Conservation (phyloP, 805 yeast species). For the Lachancea waltii region DNA sequence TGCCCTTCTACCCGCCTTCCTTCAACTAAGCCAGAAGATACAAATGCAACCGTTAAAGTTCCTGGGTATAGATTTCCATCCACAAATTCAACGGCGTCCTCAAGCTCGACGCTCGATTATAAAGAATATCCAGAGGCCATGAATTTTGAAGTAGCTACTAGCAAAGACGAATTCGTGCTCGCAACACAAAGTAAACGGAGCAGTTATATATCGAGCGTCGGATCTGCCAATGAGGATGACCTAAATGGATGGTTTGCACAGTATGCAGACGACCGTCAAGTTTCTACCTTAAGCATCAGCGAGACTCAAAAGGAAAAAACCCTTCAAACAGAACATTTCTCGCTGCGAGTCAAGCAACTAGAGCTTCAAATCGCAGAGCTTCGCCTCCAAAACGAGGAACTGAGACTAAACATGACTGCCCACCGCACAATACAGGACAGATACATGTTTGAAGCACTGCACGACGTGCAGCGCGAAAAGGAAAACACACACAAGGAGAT, state of each 20-base stretch:
- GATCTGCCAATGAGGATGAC: constrained; percentile 8
- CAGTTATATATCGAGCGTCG: constrained; percentile 25
- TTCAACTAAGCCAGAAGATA: neutral
- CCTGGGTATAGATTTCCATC: constrained; percentile 11
- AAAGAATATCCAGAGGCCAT: constrained; percentile 15
- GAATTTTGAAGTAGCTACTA: constrained; percentile 19
- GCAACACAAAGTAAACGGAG: constrained; percentile 22
- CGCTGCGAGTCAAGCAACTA: constrained; percentile 28
- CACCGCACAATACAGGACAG: constrained; percentile 25
- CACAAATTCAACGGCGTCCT: constrained; percentile 8
- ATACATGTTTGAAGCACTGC: constrained; percentile 18
- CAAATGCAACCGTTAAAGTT: constrained; percentile 6
- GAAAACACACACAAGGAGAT: constrained; percentile 12
- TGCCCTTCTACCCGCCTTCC: neutral
- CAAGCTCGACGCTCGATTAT: constrained; percentile 6
- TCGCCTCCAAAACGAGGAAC: constrained; percentile 30
- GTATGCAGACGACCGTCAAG: constrained; percentile 5
- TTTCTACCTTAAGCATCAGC: constrained; percentile 1
- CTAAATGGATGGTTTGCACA: constrained; percentile 9
- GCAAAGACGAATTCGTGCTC: constrained; percentile 20
- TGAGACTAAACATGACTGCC: constrained; percentile 25
- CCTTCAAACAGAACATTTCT: constrained; percentile 13
- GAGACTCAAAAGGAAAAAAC: constrained; percentile 4
- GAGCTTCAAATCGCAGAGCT: constrained; percentile 31
- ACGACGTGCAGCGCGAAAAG: constrained; percentile 14